Base-by-base conservation (phyloP, 768 basidiomycete genomes). In the Obba rivulosa region DNA sequence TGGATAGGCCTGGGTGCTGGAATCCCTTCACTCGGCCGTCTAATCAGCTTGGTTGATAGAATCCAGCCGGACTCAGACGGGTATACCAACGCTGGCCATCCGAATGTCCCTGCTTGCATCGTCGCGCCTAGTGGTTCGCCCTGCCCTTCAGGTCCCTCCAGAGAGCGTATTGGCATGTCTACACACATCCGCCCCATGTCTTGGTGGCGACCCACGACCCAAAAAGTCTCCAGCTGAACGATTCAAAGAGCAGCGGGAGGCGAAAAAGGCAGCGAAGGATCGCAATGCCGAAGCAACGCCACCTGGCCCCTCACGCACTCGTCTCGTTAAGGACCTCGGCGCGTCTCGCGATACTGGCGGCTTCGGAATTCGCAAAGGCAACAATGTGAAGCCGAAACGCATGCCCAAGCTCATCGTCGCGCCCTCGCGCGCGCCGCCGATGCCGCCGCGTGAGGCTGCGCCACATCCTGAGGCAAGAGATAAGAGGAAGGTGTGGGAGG, bases 271-370 rank as follows among this genome's bases (percentile, higher is more conserved):
- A 5, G 37, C 20, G 8, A 41, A 41, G 23, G 41, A 5, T 23
- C 13, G 13, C 41, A 28, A 2, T 8, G n/a, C 28, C 36, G 9
- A 18, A 18, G 31, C 41, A 36, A 53, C 52, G 13, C 52, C 5
- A 31, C 28, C 5, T 5, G 28, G 28, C 28, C 28, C 58, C 4
- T 59, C 60, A 3, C 50, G 57, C 2, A 61, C 49, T 11, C 60
- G 59, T 10, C 57, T 62, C 18, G 58, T 56, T 7, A 62, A 60
- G 47, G 55, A 58, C 34, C 44, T 62, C 10, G 28, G 28, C 13
- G 46, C 28, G 18, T 51, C 58, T 17, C 52, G 44, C 13, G 13
- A 31, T 13, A 31, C 28, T 13, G 28, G 28, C 28, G 28, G 28
- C 28, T 13, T 31, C 5, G 28, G 13, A 5, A 13, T 13, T 7